Base-by-base conservation (phyloP, 768 basidiomycete species). In the Flagelloscypha sp. region DNA sequence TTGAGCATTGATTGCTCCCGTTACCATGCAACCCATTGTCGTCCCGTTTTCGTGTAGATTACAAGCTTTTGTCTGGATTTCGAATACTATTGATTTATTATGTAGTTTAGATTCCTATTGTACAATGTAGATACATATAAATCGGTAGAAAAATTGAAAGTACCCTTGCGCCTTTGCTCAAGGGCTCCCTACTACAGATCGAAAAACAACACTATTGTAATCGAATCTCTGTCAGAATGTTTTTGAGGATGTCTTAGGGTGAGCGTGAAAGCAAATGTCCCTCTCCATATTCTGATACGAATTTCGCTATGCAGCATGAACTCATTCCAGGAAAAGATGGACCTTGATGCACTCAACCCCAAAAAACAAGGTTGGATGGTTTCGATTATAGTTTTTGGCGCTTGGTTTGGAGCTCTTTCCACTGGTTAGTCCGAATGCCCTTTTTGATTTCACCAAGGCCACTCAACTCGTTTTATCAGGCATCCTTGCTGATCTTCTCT, bases 171-270 rank as follows among this genome's bases (percentile, higher is more conserved):
- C n/a, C n/a, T n/a, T n/a, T n/a, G n/a, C n/a, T n/a, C n/a, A n/a
- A n/a, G n/a, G n/a, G n/a, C n/a, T n/a, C n/a, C n/a, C n/a, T n/a
- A n/a, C n/a, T n/a, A n/a, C n/a, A n/a, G n/a, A n/a, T n/a, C n/a
- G n/a, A n/a, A n/a, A n/a, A n/a, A n/a, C n/a, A n/a, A 13, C 34
- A 17, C 43, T 21, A 8, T 37, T 33, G 28, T 8, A 27, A 24
- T 34, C 31, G 19, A 42, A 27, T 34, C 24, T 10, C 36, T 29
- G 27, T 13, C 44, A 81, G 70, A 81, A 80, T 48, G 83, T 85
- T 11, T 84, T 85, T 56, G 83, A 80, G 21, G 74, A 78, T 41
- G 80, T 84, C 19, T 71, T 85, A 30, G 65, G 60, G 78, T 81
- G 50, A 25, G 65, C 47, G 20, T 19, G n/a, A n/a, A n/a, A n/a